These are phyloP conservation scores for Candida corydali DNA, from an alignment of 805 yeast species.

Conservation along the genomic window DNA sequence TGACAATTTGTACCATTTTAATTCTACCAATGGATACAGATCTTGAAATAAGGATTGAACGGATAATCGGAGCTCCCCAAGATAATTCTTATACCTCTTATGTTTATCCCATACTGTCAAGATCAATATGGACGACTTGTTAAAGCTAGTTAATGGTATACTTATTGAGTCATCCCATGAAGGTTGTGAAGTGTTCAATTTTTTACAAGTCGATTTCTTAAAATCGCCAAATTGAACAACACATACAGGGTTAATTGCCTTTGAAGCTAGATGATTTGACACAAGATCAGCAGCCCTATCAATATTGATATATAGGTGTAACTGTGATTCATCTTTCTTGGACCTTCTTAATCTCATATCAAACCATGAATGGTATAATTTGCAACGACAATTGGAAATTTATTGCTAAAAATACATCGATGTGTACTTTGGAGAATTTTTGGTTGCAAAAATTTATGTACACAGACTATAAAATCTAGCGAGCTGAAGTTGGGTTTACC, in stretches of 20 bases:
- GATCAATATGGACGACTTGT: constrained; percentile 24
- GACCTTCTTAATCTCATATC: constrained; percentile 2
- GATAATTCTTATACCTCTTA: constrained; percentile 29
- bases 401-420: too few relatives aligned
- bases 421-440: neutral
- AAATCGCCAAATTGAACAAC: constrained; percentile 29
- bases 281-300: constrained; percentile 36
- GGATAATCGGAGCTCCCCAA: constrained; percentile 36
- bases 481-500: too few relatives aligned
- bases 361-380: too few relatives aligned
- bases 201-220: constrained; percentile 26
- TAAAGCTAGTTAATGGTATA: constrained; percentile 28
- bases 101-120: constrained; percentile 41
- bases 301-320: constrained; percentile 29
- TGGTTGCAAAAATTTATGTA: neutral
- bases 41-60: constrained; percentile 24
- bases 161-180: constrained; percentile 35
- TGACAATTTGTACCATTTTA: constrained; percentile 44
- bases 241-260: constrained; percentile 32
- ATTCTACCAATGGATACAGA: constrained; percentile 18
- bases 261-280: constrained; percentile 8
- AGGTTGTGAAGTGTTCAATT: constrained; percentile 32
- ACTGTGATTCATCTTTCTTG: neutral
- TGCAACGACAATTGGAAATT: too few relatives aligned
- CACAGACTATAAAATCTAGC: too few relatives aligned